These are phyloP conservation scores for Exophiala mesophila DNA, from an alignment of 2,329 filamentous ascomycete species.

Conservation along the genomic window DNA sequence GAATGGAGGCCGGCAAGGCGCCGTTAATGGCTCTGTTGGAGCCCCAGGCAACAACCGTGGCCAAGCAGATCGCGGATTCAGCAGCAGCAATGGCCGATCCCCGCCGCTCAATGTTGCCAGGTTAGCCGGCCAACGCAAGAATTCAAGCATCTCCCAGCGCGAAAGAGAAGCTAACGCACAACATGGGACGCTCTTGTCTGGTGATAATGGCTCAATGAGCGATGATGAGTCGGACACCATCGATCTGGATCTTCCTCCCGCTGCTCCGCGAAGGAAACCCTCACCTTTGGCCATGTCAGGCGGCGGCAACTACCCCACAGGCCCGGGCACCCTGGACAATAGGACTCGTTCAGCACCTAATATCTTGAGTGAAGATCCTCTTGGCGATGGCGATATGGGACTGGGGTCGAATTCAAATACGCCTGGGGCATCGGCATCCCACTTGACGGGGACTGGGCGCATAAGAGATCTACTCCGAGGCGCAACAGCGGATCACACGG, in stretches of 20 bases:
- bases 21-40: constrained; percentile 26
- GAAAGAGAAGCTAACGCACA: constrained; percentile 46
- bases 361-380: constrained; percentile 12
- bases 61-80: constrained; percentile 43
- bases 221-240: constrained; percentile 46
- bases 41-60: constrained; percentile 5
- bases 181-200: constrained; percentile 46
- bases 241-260: constrained; percentile 58
- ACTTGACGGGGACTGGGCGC: constrained; percentile 41
- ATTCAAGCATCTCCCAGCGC: constrained; percentile 44
- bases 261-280: constrained; percentile 40
- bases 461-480: constrained; percentile 74
- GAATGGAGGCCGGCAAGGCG: constrained; percentile 34
- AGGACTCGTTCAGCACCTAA: constrained; percentile 18
- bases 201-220: constrained; percentile 35
- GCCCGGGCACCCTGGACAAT: constrained; percentile 3
- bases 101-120: constrained; percentile 34
- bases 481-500: constrained; percentile 78
- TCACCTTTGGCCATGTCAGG: constrained; percentile 38
- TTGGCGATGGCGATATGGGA: constrained; percentile 16
- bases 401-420: constrained; percentile 1
- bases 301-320: constrained; percentile 11
- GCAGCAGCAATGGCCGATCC: constrained; percentile 54
- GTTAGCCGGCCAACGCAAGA: constrained; percentile 44
- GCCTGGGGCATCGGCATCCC: constrained; percentile 15